Percentiles rank a stretch among this genome's conserved stretches.
phyloP scores from a whole-genome alignment of 2,329 filamentous ascomycete genomes.

The Diplodia corticola region DNA sequence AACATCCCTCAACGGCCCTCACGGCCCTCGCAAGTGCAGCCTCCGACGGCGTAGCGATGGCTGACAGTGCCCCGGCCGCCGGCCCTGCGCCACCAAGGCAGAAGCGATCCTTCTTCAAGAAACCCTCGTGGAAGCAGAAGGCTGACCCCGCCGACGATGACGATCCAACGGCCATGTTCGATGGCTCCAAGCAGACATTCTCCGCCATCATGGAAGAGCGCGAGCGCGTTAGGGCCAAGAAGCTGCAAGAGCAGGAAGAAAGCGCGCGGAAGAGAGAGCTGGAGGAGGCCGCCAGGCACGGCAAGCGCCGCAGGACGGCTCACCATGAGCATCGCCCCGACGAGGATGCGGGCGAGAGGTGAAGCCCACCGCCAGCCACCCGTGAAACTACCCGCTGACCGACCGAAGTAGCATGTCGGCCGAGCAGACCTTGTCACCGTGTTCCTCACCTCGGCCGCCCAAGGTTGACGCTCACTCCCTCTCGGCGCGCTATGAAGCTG shows the following conservation, averaged over 20 bases:
- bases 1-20: neutral
- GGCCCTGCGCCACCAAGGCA: conserved; percentile 32
- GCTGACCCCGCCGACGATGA: conserved; percentile 14
- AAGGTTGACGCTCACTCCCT: conserved; percentile 28
- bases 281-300: conserved; percentile 29
- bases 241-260: conserved; percentile 30
- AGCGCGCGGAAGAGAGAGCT: conserved; percentile 30
- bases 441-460: conserved; percentile 23
- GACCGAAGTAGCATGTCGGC: neutral
- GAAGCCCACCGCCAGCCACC: too few relatives aligned
- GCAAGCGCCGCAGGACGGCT: conserved; percentile 34
- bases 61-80: conserved; percentile 13
- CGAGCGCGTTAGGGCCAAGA: conserved; percentile 32
- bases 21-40: neutral
- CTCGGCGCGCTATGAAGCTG: conserved; percentile 33
- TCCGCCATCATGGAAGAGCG: conserved; percentile 42
- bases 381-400: neutral
- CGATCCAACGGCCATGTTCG: conserved; percentile 44
- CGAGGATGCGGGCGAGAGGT: neutral
- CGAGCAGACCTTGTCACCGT: neutral
- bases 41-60: neutral
- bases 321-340: conserved; percentile 27
- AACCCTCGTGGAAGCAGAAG: conserved; percentile 51
- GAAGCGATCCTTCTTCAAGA: conserved; percentile 57
- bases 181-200: conserved; percentile 43